A percentile compares a stretch with the other conserved stretches of the same genome.
Conservation (phyloP, 805 yeast species). For the Metschnikowia koreensis region DNA sequence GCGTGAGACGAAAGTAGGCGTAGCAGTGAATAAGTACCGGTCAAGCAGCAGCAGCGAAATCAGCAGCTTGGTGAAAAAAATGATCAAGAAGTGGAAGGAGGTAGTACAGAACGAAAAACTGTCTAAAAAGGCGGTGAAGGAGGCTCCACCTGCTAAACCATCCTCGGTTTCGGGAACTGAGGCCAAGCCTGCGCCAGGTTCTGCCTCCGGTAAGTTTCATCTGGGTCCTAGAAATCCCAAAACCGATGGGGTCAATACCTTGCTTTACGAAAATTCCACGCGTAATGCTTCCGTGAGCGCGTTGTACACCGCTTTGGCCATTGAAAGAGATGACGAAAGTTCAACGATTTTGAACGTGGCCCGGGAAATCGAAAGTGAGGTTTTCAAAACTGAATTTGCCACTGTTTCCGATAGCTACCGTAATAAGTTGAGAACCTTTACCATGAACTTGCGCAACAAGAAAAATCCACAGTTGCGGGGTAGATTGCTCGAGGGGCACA, state of each 20-base stretch:
- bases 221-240: slow-evolving; percentile 68
- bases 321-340: slow-evolving; percentile 65
- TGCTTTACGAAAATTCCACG: slow-evolving; percentile 68
- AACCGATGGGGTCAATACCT: slow-evolving; percentile 74
- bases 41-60: slow-evolving; percentile 66
- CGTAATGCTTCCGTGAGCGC: slow-evolving; percentile 84
- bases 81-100: slow-evolving; percentile 89
- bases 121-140: slow-evolving; percentile 27
- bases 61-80: slow-evolving; percentile 68
- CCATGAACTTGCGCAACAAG: slow-evolving; percentile 83
- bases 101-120: slow-evolving; percentile 68
- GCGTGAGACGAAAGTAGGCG: slow-evolving; percentile 95
- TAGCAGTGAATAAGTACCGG: slow-evolving; percentile 87
- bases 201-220: slow-evolving; percentile 38
- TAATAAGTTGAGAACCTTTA: slow-evolving; percentile 80
- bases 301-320: slow-evolving; percentile 83
- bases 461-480: slow-evolving; percentile 82
- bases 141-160: slow-evolving; percentile 4
- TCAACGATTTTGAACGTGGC: slow-evolving; percentile 60
- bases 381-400: slow-evolving; percentile 58
- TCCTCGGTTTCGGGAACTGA: slow-evolving; percentile 4
- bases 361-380: slow-evolving; percentile 70
- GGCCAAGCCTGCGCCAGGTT: slow-evolving; percentile 18
- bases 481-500: slow-evolving; percentile 63
- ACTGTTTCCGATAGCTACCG: slow-evolving; percentile 63